A percentile compares a stretch with the other conserved stretches of the same genome.
Evolutionary conservation across 2,329 filamentous ascomycete genomes (phyloP).

Genomic region (Chrysosphaeria jannelii): DNA sequence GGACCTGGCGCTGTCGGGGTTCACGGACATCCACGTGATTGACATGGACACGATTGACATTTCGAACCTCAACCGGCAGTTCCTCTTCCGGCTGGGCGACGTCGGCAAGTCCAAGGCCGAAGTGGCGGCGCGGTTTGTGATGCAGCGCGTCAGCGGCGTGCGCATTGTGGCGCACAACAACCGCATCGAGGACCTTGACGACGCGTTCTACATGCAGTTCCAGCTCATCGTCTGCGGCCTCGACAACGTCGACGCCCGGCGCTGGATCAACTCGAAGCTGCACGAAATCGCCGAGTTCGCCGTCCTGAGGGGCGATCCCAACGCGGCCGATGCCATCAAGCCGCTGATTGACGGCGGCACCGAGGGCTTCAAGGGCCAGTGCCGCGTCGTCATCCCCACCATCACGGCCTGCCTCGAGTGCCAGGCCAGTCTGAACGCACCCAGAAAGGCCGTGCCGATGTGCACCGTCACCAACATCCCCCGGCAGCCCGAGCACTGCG

Average conservation of each 20-base stretch:
- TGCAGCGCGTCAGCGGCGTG: conserved; percentile 66
- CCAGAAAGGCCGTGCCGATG: conserved; percentile 82
- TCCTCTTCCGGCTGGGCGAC: conserved; percentile 73
- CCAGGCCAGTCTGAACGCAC: conserved; percentile 93
- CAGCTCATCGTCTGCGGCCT: conserved; percentile 78
- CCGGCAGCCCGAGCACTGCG: conserved; percentile 86
- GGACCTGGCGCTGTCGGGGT: conserved; percentile 79
- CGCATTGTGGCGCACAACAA: conserved; percentile 83
- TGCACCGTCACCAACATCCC: conserved; percentile 93
- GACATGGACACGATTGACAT: conserved; percentile 99
- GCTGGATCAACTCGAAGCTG: conserved; percentile 92
- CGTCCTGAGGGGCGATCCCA: conserved; percentile 30
- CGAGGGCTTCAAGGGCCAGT: conserved; percentile 92
- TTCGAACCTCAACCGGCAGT: conserved; percentile 90
- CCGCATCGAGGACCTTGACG: conserved; percentile 88
- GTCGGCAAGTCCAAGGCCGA: conserved; percentile 87
- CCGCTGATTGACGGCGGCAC: conserved; percentile 90
- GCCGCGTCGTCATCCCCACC: conserved; percentile 69
- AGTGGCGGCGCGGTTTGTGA: conserved; percentile 73
- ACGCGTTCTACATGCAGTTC: conserved; percentile 92
- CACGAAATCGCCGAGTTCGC: conserved; percentile 48
- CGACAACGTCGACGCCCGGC: conserved; percentile 87
- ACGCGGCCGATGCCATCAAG: conserved; percentile 52
- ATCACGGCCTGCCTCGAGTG: conserved; percentile 94
- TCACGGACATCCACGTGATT: conserved; percentile 93